Evolutionary conservation across 352 stramenopile species (phyloP), one percentile per base, ranked within the genome.

Genomic region (Plasmopara viticola): DNA sequence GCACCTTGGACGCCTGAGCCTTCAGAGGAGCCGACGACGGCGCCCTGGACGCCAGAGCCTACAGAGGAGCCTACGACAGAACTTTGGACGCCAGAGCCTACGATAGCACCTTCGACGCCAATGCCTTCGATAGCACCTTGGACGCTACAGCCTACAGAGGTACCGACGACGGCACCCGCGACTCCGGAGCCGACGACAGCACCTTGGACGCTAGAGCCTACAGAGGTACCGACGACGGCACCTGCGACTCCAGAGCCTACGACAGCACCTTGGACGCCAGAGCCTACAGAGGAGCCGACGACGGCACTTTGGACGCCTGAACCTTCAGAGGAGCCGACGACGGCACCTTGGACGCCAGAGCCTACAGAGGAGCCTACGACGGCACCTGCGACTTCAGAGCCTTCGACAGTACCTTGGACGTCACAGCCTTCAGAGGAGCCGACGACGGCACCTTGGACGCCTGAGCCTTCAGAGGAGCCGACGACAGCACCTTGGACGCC

Each of bases 161-260:
- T n/a, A n/a, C n/a, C n/a, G n/a, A n/a, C n/a, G n/a, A n/a, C n/a
- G n/a, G n/a, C n/a, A n/a, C n/a, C n/a, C n/a, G n/a, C n/a, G n/a
- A n/a, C n/a, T n/a, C n/a, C n/a, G n/a, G n/a, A 25, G 20, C 3
- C 20, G 3, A 35, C 31, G 7, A 35, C 10, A 12, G 31, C 31
- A 12, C 31, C 31, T 35, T 35, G 6, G 31, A 35, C 31, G 5
- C 31, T 4, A 35, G 10, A 35, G 10, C 31, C 43, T 5, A 48
- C 43, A 29, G 2, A 17, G 7, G 43, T 13, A 12, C 9, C 29
- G 6, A 49, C 43, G 2, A 20, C 43, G 14, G 31, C 31, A 35
- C 38, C n/a, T 25, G 28, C 4, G 33, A 40, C 47, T n/a, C 40
- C 54, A 38, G 40, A 13, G 0, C 41, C 50, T 10, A 59, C 47